Conservation (phyloP, 164 flowering plant genomes). For the Annona squamosa region DNA sequence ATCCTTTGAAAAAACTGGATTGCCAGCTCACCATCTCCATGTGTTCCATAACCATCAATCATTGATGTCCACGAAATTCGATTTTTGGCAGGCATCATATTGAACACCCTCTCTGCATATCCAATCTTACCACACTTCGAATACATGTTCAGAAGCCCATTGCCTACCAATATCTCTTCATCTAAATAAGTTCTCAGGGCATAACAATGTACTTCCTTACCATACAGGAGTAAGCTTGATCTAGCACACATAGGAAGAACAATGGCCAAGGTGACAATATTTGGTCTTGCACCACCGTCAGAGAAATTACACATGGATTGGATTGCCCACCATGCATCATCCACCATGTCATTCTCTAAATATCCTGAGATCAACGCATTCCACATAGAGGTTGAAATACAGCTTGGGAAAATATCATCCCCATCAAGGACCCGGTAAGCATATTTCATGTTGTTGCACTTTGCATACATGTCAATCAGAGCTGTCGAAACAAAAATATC, state of each 20-base stretch:
- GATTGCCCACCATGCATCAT: conserved; percentile 18
- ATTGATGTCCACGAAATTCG: conserved; percentile 25
- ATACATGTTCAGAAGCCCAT: conserved; percentile 34
- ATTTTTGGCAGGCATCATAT: conserved; percentile 14
- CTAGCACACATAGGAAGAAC: conserved; percentile 23
- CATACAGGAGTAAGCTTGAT: conserved; percentile 19
- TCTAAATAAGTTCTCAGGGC: conserved; percentile 21
- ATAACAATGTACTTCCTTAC: conserved; percentile 26
- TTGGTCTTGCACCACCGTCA: conserved; percentile 15
- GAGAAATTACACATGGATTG: conserved; percentile 13
- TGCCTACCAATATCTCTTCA: conserved; percentile 22
- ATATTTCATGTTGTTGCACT: conserved; percentile 16
- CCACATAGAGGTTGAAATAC: conserved; percentile 14
- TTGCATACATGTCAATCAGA: conserved; percentile 27
- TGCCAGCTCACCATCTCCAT: conserved; percentile 24
- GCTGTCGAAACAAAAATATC: conserved; percentile 22
- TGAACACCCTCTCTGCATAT: conserved; percentile 13
- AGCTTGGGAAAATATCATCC: neutral
- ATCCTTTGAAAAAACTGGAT: conserved; percentile 12
- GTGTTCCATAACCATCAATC: conserved; percentile 24
- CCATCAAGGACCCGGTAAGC: conserved; percentile 16
- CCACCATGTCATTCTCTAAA: conserved; percentile 13
- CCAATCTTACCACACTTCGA: conserved; percentile 27
- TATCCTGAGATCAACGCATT: conserved; percentile 19
- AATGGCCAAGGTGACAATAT: conserved; percentile 30